These are phyloP conservation scores for Conringia planisiliqua DNA, from an alignment of 345 rosid genomes.

Conservation along the genomic window DNA sequence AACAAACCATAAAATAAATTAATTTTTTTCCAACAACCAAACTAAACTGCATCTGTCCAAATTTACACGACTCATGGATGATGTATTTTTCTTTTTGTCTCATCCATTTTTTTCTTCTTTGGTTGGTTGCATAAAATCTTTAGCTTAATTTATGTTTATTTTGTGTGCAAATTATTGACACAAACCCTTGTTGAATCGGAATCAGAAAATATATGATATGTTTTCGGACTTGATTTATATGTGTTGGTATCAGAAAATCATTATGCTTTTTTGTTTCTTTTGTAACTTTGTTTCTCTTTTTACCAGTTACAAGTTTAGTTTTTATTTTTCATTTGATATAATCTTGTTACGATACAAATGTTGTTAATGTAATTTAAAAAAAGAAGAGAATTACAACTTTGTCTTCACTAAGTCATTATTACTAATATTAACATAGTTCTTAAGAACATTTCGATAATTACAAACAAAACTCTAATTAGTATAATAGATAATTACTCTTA, in stretches of 20 bases:
- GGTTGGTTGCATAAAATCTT: too few species aligned
- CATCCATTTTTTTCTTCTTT: too few species aligned
- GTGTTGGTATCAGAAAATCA: background rate
- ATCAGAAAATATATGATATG: conserved; percentile 7
- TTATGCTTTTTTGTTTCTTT: background rate
- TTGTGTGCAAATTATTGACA: background rate
- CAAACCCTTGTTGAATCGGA: conserved; percentile 13
- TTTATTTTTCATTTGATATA: too few species aligned
- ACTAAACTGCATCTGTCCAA: background rate
- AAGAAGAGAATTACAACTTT: background rate
- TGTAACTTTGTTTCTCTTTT: background rate
- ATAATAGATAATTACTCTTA: background rate
- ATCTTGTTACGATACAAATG: background rate
- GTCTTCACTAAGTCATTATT: background rate
- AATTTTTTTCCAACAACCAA: conserved; percentile 13
- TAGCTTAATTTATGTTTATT: background rate
- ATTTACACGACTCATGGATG: conserved; percentile 15
- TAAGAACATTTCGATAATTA: too few species aligned
- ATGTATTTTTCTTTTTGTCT: too few species aligned
- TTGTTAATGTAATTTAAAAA: background rate
- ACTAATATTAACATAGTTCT: background rate
- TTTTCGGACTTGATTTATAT: background rate
- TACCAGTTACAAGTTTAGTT: background rate
- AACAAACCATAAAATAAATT: conserved; percentile 8
- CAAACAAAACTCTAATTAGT: conserved; percentile 22